Percentiles rank a stretch among this genome's conserved stretches.
Evolutionary conservation across 176 grass and related monocot species (phyloP).

Genomic region (Sorghum bicolor): Sorghum_bicolor_NCBIv3 NC_012876.2:61688501-61689000

Average conservation of each 20-base stretch:
- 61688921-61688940: background rate
- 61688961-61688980: background rate
- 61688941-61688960: background rate
- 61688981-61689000: background rate
- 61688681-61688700: slow-evolving; percentile 35
- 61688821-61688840: slow-evolving; percentile 33
- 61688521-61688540: slow-evolving; percentile 19
- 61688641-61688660: slow-evolving; percentile 34
- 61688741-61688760: slow-evolving; percentile 17
- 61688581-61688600: slow-evolving; percentile 30
- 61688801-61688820: slow-evolving; percentile 64
- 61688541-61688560: slow-evolving; percentile 61
- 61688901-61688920: background rate
- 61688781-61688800: slow-evolving; percentile 43
- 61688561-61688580: slow-evolving; percentile 34
- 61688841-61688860: background rate
- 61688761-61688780: slow-evolving; percentile 1
- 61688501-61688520: background rate
- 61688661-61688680: slow-evolving; percentile 26
- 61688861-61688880: background rate
- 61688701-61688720: slow-evolving; percentile 92
- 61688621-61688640: slow-evolving; percentile 26
- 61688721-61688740: slow-evolving; percentile 68
- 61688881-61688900: background rate
- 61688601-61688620: background rate